Percentiles rank a stretch among this genome's conserved stretches.
phyloP scores from a whole-genome alignment of 108 stramenopile species.

The Phaeodactylum tricornutum region DNA sequence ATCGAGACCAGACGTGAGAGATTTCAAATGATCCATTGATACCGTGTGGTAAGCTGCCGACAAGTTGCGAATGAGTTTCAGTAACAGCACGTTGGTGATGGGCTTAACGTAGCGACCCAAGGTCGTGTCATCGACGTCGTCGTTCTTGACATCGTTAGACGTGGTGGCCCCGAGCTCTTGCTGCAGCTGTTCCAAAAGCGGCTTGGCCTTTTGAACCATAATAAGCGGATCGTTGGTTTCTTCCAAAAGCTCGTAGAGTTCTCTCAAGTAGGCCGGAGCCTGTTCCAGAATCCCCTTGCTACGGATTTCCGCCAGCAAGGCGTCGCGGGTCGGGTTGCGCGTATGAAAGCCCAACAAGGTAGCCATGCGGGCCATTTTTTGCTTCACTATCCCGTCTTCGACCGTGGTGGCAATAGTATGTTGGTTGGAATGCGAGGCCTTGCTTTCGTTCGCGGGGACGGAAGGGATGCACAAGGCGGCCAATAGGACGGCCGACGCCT shows the following conservation, averaged over 20 bases:
- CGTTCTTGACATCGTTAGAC: conserved; percentile 9
- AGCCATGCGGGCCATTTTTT: conserved; percentile 93
- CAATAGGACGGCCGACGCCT: conserved; percentile 83
- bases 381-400: conserved; percentile 80
- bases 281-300: conserved; percentile 59
- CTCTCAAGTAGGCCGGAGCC: conserved; percentile 64
- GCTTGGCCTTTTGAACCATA: conserved; percentile 57
- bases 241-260: conserved; percentile 73
- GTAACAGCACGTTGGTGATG: conserved; percentile 51
- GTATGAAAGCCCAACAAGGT: conserved; percentile 89
- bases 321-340: conserved; percentile 80
- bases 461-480: conserved; percentile 87
- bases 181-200: conserved; percentile 57
- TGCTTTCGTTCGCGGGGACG: conserved; percentile 15
- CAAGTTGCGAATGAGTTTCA: conserved; percentile 82
- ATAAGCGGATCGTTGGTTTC: conserved; percentile 68
- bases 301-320: conserved; percentile 72
- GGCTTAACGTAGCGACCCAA: conserved; percentile 59
- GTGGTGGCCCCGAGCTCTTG: conserved; percentile 21
- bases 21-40: conserved; percentile 73
- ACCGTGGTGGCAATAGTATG: conserved; percentile 41
- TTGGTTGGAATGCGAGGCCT: conserved; percentile 7
- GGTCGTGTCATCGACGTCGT: conserved; percentile 36
- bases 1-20: conserved; percentile 61
- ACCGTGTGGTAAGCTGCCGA: conserved; percentile 85